Conservation (phyloP, 768 basidiomycete species). For the Lactarius quietus region DNA sequence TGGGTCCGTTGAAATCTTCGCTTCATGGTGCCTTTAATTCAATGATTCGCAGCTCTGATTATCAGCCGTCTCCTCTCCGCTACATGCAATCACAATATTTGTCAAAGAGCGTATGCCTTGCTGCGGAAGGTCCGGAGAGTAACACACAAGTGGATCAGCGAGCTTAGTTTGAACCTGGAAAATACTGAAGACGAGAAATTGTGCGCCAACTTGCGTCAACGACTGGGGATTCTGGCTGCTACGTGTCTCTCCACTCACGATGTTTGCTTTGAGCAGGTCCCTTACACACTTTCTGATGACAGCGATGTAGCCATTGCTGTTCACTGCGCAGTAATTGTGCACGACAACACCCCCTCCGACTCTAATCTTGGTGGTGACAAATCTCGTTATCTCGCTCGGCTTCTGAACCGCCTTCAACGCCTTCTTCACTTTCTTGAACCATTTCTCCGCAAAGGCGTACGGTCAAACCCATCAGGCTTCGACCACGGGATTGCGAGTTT, state of each 20-base stretch:
- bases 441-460: not conserved
- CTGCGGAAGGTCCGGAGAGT: slow-evolving; percentile 4
- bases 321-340: slow-evolving; percentile 4
- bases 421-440: not conserved
- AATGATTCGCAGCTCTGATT: not conserved
- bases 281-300: not conserved
- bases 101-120: not conserved
- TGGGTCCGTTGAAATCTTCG: not conserved
- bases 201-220: not conserved
- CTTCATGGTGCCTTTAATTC: no score
- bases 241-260: slow-evolving; percentile 8
- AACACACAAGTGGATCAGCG: not conserved
- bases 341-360: not conserved
- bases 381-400: not conserved
- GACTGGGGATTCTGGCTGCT: not conserved
- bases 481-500: not conserved
- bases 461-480: not conserved
- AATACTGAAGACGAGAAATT: not conserved
- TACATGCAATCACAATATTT: not conserved
- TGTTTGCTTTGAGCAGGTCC: not conserved
- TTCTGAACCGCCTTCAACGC: not conserved
- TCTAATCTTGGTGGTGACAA: not conserved
- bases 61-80: slow-evolving; percentile 1
- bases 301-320: not conserved
- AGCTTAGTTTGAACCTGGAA: not conserved